phyloP scores from a whole-genome alignment of 2,329 filamentous ascomycete genomes.

The Emmonsiellopsis sp. region DNA sequence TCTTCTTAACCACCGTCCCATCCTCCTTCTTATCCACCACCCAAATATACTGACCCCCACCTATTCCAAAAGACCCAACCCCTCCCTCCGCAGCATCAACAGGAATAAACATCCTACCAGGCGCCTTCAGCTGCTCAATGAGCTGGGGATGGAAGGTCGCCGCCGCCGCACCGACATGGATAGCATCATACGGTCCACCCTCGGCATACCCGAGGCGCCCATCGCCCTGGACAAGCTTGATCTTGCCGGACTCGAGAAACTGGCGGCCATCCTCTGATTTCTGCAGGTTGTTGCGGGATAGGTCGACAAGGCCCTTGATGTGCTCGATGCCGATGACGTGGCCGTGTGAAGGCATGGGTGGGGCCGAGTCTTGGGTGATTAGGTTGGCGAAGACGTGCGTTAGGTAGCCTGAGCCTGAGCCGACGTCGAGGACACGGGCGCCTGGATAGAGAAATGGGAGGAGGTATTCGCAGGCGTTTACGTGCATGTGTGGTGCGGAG shows the following conservation, averaged over 20 bases:
- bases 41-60: conserved; percentile 49
- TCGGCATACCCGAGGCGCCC: conserved; percentile 58
- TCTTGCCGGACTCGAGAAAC: conserved; percentile 55
- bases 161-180: conserved; percentile 89
- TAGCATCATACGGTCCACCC: conserved; percentile 69
- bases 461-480: conserved; percentile 54
- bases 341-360: conserved; percentile 26
- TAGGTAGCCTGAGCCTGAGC: conserved; percentile 71
- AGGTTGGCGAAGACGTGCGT: conserved; percentile 82
- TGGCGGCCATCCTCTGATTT: conserved; percentile 51
- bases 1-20: conserved; percentile 47
- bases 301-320: conserved; percentile 53
- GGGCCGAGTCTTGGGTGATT: conserved; percentile 32
- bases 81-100: conserved; percentile 40
- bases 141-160: conserved; percentile 61
- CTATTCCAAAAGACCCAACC: conserved; percentile 12
- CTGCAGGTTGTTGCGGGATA: conserved; percentile 57
- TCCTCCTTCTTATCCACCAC: conserved; percentile 54
- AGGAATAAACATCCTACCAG: conserved; percentile 65
- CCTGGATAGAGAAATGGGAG: conserved; percentile 48
- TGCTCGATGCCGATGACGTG: conserved; percentile 67
- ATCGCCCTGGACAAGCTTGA: conserved; percentile 68
- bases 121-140: conserved; percentile 66
- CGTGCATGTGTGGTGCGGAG: conserved; percentile 66
- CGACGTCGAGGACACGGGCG: conserved; percentile 60